phyloP scores from a whole-genome alignment of 257 asterid genomes.

The Sherardia arvensis region DNA sequence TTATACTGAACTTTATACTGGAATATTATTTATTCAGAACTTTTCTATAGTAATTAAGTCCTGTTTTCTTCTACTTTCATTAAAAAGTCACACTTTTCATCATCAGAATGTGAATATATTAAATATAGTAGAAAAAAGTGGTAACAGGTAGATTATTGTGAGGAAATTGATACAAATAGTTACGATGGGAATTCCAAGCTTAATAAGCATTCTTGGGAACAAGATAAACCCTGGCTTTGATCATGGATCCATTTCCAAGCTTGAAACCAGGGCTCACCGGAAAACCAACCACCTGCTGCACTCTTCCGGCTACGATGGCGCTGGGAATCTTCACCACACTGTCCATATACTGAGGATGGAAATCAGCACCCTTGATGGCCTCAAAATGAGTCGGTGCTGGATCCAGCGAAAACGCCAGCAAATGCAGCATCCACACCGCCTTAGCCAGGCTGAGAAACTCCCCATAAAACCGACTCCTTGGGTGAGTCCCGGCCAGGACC shows the following conservation, averaged over 20 bases:
- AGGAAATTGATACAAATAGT: not conserved
- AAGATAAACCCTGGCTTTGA: conserved; percentile 79
- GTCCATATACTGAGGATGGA: conserved; percentile 87
- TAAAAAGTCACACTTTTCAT: not conserved
- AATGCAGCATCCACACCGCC: conserved; percentile 90
- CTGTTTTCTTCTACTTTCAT: too few relatives aligned
- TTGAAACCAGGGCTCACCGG: conserved; percentile 94
- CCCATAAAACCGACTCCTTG: conserved; percentile 78
- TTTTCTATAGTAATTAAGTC: too few relatives aligned
- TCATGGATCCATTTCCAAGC: conserved; percentile 64
- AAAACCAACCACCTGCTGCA: conserved; percentile 67
- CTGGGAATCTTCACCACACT: conserved; percentile 47
- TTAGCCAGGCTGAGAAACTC: conserved; percentile 74
- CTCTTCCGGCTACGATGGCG: conserved; percentile 35
- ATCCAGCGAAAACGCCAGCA: conserved; percentile 77
- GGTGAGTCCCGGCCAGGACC: conserved; percentile 73
- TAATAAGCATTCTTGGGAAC: conserved; percentile 49
- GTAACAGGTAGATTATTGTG: not conserved
- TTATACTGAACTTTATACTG: not conserved
- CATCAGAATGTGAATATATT: too few relatives aligned
- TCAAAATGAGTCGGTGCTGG: conserved; percentile 91
- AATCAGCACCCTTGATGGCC: conserved; percentile 80
- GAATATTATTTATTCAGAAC: not conserved
- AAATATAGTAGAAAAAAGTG: too few relatives aligned
- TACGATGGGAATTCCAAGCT: not conserved